Conservation (phyloP, 2,329 filamentous ascomycete genomes). For the Bertia moriformis region DNA sequence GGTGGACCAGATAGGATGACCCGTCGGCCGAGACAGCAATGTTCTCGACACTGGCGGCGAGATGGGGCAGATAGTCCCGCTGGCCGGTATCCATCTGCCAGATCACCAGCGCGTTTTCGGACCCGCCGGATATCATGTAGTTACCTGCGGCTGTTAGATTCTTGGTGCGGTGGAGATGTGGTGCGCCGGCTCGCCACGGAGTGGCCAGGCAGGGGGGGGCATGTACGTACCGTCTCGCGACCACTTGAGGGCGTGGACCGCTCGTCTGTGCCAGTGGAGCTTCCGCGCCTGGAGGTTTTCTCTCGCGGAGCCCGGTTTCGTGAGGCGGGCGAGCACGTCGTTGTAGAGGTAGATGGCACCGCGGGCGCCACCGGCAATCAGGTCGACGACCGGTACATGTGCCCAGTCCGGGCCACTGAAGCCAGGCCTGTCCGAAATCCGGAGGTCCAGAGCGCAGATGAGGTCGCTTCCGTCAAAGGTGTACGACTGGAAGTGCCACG, state of each 20-base stretch:
- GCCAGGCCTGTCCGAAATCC: constrained; percentile 14
- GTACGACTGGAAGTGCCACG: neutral
- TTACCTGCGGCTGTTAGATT: constrained; percentile 49
- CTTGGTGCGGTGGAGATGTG: constrained; percentile 14
- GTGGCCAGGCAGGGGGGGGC: constrained; percentile 1
- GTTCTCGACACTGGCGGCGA: constrained; percentile 72
- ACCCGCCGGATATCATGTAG: constrained; percentile 85
- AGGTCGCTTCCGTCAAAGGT: neutral
- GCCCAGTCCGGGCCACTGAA: constrained; percentile 10
- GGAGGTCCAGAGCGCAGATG: constrained; percentile 16
- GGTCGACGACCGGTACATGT: constrained; percentile 49
- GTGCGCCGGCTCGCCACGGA: neutral
- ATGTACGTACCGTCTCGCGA: constrained; percentile 63
- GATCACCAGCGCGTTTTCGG: constrained; percentile 74
- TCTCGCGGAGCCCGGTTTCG: constrained; percentile 23
- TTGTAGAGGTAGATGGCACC: constrained; percentile 74
- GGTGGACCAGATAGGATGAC: constrained; percentile 66
- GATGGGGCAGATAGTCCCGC: constrained; percentile 74
- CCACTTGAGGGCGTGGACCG: constrained; percentile 77
- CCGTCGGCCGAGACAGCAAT: constrained; percentile 69
- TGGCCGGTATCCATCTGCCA: constrained; percentile 87
- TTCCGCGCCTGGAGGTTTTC: constrained; percentile 44
- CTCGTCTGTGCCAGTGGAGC: constrained; percentile 80
- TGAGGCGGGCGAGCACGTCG: constrained; percentile 50
- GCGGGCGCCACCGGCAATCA: constrained; percentile 63